These are phyloP conservation scores for Wickerhamiella qilinensis DNA, from an alignment of 805 yeast species.

Conservation along the genomic window DNA sequence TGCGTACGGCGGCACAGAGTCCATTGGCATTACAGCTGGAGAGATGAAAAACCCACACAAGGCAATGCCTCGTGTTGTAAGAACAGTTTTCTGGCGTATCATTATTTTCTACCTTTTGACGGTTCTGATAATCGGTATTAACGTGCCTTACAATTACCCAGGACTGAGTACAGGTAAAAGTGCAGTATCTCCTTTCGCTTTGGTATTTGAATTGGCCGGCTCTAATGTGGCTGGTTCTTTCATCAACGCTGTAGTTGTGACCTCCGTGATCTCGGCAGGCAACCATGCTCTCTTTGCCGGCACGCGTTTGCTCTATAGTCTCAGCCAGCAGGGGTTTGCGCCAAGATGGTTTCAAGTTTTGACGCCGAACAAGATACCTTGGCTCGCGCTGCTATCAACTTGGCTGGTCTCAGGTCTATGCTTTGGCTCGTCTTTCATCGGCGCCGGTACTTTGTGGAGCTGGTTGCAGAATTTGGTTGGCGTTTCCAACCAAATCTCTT, in stretches of 20 bases:
- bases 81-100: slow-evolving; percentile 40
- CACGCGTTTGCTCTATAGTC: slow-evolving; percentile 42
- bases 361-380: slow-evolving; percentile 37
- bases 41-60: slow-evolving; percentile 43
- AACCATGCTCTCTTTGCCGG: slow-evolving; percentile 53
- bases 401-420: slow-evolving; percentile 41
- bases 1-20: slow-evolving; percentile 42
- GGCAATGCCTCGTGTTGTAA: slow-evolving; percentile 42
- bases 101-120: slow-evolving; percentile 36
- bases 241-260: slow-evolving; percentile 40
- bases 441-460: slow-evolving; percentile 36
- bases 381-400: slow-evolving; percentile 31
- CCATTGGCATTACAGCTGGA: slow-evolving; percentile 43
- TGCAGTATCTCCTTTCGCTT: slow-evolving; percentile 31
- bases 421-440: slow-evolving; percentile 42
- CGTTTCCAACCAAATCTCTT: slow-evolving; percentile 46
- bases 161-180: slow-evolving; percentile 26
- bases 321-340: slow-evolving; percentile 43
- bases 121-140: slow-evolving; percentile 40
- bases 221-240: slow-evolving; percentile 32
- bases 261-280: slow-evolving; percentile 49
- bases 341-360: slow-evolving; percentile 33
- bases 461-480: slow-evolving; percentile 43
- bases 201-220: slow-evolving; percentile 29
- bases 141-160: slow-evolving; percentile 41